Conservation (phyloP, 768 basidiomycete species). For the Leccinum variicolor region DNA sequence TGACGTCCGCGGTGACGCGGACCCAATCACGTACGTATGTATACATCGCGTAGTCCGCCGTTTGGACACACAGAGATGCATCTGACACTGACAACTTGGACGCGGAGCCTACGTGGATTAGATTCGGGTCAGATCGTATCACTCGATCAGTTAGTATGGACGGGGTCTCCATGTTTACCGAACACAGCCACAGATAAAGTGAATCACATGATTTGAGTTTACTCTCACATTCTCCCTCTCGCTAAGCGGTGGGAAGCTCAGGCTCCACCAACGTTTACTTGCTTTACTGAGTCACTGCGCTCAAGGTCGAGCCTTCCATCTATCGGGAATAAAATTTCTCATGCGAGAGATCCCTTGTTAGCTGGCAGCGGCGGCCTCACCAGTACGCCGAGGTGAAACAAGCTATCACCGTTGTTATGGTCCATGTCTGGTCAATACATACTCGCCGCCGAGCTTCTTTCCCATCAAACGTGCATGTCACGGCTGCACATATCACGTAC, state of each 20-base stretch:
- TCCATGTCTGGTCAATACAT: background rate
- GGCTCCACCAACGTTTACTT: background rate
- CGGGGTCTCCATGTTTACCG: too few species aligned
- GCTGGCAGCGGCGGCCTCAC: too few species aligned
- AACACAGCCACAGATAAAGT: too few species aligned
- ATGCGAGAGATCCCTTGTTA: too few species aligned
- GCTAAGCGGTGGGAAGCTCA: constrained; percentile 11
- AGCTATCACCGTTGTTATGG: background rate
- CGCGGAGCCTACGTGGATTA: background rate
- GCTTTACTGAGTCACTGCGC: too few species aligned
- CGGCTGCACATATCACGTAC: background rate
- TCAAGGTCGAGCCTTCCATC: background rate
- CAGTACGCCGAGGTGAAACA: background rate
- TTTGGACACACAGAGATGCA: too few species aligned
- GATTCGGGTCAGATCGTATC: background rate
- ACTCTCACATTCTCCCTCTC: too few species aligned
- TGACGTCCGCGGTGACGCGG: constrained; percentile 6
- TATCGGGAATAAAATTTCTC: background rate
- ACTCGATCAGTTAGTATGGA: background rate
- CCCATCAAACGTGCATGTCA: background rate
- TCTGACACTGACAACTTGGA: background rate
- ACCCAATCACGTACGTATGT: constrained; percentile 9
- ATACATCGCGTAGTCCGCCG: background rate
- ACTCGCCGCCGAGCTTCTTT: background rate
- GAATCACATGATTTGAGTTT: too few species aligned